Evolutionary conservation across 2,329 filamentous ascomycete species (phyloP), one percentile per base, ranked within the genome.

Genomic region (Chrysoporthe austroafricana): DNA sequence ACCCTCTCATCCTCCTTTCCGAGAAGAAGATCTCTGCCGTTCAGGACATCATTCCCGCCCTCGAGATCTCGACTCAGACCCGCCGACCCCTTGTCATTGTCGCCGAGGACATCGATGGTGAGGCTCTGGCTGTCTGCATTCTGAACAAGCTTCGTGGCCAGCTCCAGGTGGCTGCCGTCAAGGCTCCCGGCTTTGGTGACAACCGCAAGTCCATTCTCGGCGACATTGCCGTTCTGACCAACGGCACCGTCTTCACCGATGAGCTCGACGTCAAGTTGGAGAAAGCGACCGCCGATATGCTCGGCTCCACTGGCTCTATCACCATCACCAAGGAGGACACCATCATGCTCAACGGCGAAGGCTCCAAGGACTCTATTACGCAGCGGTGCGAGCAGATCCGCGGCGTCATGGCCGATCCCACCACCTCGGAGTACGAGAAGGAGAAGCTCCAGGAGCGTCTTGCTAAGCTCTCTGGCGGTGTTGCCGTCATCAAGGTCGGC

Each of bases 21-120:
- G 96, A 99, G 90, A 98, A 97, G 92, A 99, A 99, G 91, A 99
- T 99, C 83, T 99, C 96, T 63, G 93, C 94, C 70, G 96, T 98
- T 69, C 95, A 98, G 85, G 96, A 99, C 82, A 98, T 99, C 78
- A 95, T 99, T 77, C 96, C 96, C 72, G 94, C 96, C 72, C 93
- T 99, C 67, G 96, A 99, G 86, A 93, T 93, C 74, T 98, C 96
- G 69, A 97, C 96, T 75, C 94, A 97, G 83, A 88, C 93, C 80
- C 94, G 96, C 81, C 92, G 96, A 73, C 96, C 96, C 72, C 91
- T 99, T 62, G 91, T 99, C 79, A 99, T 99, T 85, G 96, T 99
- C 77, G 96, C 96, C 71, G 96, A 99, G 87, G 96, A 99, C 80
- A 97, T 99, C 78, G 96, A 99, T 74, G 96, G 96, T 73, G 96